Percentiles rank a stretch among this genome's conserved stretches.
Evolutionary conservation across 1,284 basidiomycete species (phyloP).

Genomic region (Paramarasmius palmivorus): DNA sequence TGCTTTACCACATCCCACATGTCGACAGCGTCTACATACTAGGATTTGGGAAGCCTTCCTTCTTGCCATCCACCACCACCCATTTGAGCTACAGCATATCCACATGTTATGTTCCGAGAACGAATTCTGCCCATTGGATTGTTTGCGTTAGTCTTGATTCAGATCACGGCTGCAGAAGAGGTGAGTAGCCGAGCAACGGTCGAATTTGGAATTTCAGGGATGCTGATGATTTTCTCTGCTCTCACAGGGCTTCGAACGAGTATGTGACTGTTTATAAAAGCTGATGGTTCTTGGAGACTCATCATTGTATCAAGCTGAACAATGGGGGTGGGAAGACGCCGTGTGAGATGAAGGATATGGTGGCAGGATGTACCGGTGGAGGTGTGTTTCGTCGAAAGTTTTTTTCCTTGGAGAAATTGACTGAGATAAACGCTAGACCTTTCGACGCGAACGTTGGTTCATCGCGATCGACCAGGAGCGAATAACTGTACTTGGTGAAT

Average conservation of each 20-base stretch:
- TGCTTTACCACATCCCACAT: too few relatives aligned
- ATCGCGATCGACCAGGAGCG: slow-evolving; percentile 3
- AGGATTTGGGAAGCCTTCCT: not conserved
- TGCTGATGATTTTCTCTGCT: not conserved
- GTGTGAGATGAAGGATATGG: slow-evolving; percentile 10
- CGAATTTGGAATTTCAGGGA: not conserved
- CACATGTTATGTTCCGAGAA: slow-evolving; percentile 14
- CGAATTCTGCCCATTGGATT: slow-evolving; percentile 1
- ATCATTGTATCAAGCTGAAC: slow-evolving; percentile 7
- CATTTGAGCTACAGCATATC: not conserved
- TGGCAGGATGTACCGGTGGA: not conserved
- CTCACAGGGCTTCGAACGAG: not conserved
- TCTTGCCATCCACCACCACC: not conserved
- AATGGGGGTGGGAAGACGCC: slow-evolving; percentile 11
- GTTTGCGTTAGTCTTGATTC: slow-evolving; percentile 6
- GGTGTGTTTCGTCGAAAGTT: not conserved
- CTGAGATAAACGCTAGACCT: not conserved
- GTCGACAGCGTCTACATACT: too few relatives aligned
- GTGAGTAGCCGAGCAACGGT: not conserved
- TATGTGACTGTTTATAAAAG: not conserved
- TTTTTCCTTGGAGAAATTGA: not conserved
- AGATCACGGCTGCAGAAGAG: slow-evolving; percentile 4
- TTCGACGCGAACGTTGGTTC: not conserved
- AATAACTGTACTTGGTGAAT: slow-evolving; percentile 15
- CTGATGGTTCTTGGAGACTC: not conserved